These are phyloP conservation scores for Verticillium longisporum DNA, from an alignment of 2,329 filamentous ascomycete species.

Conservation along the genomic window DNA sequence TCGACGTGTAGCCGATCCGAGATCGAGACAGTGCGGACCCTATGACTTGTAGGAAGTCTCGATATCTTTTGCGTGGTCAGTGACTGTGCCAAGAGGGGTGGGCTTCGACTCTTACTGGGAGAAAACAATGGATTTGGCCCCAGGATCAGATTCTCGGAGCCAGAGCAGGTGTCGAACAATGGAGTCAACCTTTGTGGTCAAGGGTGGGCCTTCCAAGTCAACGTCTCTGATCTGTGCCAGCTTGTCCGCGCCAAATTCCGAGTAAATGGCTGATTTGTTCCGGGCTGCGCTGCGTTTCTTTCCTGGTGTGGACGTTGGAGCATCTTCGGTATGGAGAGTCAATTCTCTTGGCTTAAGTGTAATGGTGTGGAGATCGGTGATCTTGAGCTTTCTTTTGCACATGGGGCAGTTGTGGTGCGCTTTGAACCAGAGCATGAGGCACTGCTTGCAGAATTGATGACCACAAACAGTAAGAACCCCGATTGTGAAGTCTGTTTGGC, in stretches of 20 bases:
- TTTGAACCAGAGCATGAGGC: conserved; percentile 72
- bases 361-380: conserved; percentile 74
- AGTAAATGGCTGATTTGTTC: conserved; percentile 58
- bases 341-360: conserved; percentile 72
- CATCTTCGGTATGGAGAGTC: conserved; percentile 45
- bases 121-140: conserved; percentile 89
- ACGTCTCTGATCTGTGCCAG: conserved; percentile 77
- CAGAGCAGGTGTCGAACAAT: conserved; percentile 75
- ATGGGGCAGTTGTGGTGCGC: conserved; percentile 72
- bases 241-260: conserved; percentile 63
- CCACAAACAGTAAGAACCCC: conserved; percentile 83
- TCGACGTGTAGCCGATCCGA: conserved; percentile 65
- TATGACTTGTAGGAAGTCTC: conserved; percentile 72
- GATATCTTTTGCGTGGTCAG: conserved; percentile 39
- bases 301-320: conserved; percentile 3
- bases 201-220: conserved; percentile 65
- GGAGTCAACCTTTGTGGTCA: conserved; percentile 86
- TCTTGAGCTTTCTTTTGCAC: conserved; percentile 65
- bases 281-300: conserved; percentile 10
- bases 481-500: conserved; percentile 66
- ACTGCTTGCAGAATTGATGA: conserved; percentile 87
- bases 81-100: background rate
- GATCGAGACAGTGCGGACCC: conserved; percentile 62
- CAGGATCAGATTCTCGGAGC: conserved; percentile 76
- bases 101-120: conserved; percentile 51